Base-by-base conservation (phyloP, 73 alveolate genomes). In the Symbiodinium pilosum region DNA sequence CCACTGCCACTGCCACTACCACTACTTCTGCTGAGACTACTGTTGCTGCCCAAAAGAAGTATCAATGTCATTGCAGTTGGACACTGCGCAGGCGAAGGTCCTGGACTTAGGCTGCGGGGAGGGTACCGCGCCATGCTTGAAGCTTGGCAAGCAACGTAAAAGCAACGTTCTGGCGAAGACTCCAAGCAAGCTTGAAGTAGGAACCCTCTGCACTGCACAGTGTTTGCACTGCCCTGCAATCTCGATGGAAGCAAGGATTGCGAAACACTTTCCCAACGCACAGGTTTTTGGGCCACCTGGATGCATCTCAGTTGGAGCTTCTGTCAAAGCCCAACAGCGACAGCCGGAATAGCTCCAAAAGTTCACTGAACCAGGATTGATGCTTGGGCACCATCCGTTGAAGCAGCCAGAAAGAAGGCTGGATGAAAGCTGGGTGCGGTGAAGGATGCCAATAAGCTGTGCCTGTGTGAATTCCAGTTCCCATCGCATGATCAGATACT, bases 351-450 rank as follows among this genome's bases (percentile, higher is more conserved):
- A 47, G 14, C 59, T 14, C 59, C 6, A 47, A 14, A 47, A 47
- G 59, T 47, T 47, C 14, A 47, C 59, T 14, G 14, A 14, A 6
- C 81, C 81, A 64, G 81, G 81, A 64, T 64, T 38, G 81, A 64
- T 24, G 81, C 81, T 18, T 64, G 81, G 81, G 81, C 81, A 30
- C 81, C 81, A 20, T 64, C 81, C 81, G 81, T 64, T 9, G 81
- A 26, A 24, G 81, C 81, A 24, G 81, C 81, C 81, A 64, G 39
- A 20, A 64, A 64, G 81, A 64, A 64, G 81, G 81, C 73, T 24
- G 34, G 32, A 54, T 26, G 20, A 26, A 30, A 24, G 26, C 24
- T 54, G 4, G 73, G 26, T 24, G 73, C 34, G 73, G 73, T 30
- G 26, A n/a, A n/a, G n/a, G n/a, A n/a, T n/a, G n/a, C n/a, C n/a